A percentile compares a stretch with the other conserved stretches of the same genome.
Evolutionary conservation across 2,329 filamentous ascomycete genomes (phyloP).

Genomic region (Hypoxylon rubiginosum): DNA sequence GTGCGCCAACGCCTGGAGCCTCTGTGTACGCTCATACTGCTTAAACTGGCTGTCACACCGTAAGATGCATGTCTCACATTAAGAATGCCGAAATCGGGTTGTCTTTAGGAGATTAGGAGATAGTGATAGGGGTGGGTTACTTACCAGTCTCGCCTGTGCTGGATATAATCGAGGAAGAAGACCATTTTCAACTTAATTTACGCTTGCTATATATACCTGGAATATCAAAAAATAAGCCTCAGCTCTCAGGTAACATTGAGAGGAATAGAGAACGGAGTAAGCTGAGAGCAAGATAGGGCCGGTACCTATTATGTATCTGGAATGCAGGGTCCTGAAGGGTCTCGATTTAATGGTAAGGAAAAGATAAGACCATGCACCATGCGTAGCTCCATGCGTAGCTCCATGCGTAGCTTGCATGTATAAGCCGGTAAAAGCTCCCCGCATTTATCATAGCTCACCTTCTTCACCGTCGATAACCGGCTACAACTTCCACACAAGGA

Average conservation of each 20-base stretch:
- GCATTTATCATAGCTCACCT: slow-evolving; percentile 32
- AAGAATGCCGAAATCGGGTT: slow-evolving; percentile 15
- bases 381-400: too few relatives aligned
- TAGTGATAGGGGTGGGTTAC: slow-evolving; percentile 43
- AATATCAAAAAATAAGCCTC: neutral
- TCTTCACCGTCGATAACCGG: slow-evolving; percentile 45
- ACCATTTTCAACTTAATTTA: slow-evolving; percentile 52
- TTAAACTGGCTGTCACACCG: slow-evolving; percentile 75
- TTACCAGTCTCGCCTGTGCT: slow-evolving; percentile 80
- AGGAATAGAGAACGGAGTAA: slow-evolving; percentile 2
- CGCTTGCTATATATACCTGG: neutral
- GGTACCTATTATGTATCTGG: slow-evolving; percentile 32
- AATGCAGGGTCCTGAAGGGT: slow-evolving; percentile 34
- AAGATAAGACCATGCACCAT: slow-evolving; percentile 30
- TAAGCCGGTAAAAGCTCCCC: slow-evolving; percentile 28
- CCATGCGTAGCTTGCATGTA: slow-evolving; percentile 12
- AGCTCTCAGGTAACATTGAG: neutral
- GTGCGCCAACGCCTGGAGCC: slow-evolving; percentile 74
- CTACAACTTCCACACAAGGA: slow-evolving; percentile 45
- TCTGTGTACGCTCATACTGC: slow-evolving; percentile 78
- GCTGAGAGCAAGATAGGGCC: slow-evolving; percentile 5
- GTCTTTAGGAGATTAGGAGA: neutral
- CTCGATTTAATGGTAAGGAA: slow-evolving; percentile 6
- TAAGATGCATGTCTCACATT: slow-evolving; percentile 46
- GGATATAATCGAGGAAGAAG: slow-evolving; percentile 70